Conservation (phyloP, 345 rosid genomes). For the Corchorus olitorius region DNA sequence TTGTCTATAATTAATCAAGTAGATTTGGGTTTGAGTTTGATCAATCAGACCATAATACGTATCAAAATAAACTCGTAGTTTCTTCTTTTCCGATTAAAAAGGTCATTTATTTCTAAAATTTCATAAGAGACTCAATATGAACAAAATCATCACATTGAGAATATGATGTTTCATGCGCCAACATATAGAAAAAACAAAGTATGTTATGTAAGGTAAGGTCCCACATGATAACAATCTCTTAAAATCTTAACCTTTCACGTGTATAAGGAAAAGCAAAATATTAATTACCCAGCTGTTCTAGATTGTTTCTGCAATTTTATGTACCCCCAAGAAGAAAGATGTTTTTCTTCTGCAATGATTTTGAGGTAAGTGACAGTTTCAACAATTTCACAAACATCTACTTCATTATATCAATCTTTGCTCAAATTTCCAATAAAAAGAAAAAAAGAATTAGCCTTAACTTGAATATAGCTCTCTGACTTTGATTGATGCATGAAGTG, state of each 20-base stretch:
- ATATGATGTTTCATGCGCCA: neutral
- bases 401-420: too few relatives aligned
- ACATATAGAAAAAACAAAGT: neutral
- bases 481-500: too few relatives aligned
- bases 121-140: neutral
- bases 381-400: too few relatives aligned
- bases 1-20: neutral
- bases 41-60: too few relatives aligned
- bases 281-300: neutral
- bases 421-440: too few relatives aligned
- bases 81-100: neutral
- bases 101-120: neutral
- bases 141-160: neutral
- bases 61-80: too few relatives aligned
- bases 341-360: neutral
- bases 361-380: too few relatives aligned
- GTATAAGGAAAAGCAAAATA: neutral
- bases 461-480: too few relatives aligned
- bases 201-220: neutral
- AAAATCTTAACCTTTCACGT: neutral
- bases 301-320: neutral
- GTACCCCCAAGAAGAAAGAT: too few relatives aligned
- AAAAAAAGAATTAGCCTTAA: too few relatives aligned
- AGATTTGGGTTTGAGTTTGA: too few relatives aligned
- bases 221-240: neutral